Percentiles rank a stretch among this genome's conserved stretches.
Evolutionary conservation across 2,329 filamentous ascomycete species (phyloP).

Genomic region (Beauveria varroae): DNA sequence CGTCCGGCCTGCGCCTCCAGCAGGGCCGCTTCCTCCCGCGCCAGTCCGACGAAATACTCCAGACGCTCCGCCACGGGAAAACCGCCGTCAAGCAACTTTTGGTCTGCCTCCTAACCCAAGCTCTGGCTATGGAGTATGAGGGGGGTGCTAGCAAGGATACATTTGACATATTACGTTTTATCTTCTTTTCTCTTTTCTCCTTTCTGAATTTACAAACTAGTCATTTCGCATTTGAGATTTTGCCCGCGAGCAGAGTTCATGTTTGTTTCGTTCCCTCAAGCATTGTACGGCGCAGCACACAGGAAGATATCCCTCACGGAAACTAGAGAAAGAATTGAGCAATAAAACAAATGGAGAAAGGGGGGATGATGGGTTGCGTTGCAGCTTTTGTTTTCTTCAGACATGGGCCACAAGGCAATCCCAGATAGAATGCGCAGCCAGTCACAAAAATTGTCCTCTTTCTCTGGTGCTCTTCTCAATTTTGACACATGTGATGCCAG

Average conservation of each 20-base stretch:
- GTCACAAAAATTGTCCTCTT: neutral
- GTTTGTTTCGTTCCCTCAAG: slow-evolving; percentile 2
- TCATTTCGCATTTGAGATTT: slow-evolving; percentile 1
- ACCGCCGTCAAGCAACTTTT: slow-evolving; percentile 46
- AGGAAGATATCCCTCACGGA: slow-evolving; percentile 9
- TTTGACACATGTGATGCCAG: neutral
- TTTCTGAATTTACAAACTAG: neutral
- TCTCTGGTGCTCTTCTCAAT: neutral
- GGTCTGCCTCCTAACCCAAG: slow-evolving; percentile 37
- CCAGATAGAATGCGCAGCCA: slow-evolving; percentile 9
- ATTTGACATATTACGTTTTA: neutral
- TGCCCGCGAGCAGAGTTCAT: slow-evolving; percentile 5
- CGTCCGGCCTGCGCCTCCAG: slow-evolving; percentile 51
- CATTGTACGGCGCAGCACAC: slow-evolving; percentile 12
- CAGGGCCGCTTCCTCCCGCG: slow-evolving; percentile 52
- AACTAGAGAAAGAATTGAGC: neutral
- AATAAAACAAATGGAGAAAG: neutral
- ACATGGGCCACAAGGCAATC: slow-evolving; percentile 7
- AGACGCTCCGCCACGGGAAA: slow-evolving; percentile 46
- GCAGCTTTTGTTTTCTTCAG: slow-evolving; percentile 4
- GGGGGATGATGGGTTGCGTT: neutral
- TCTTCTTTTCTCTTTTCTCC: neutral
- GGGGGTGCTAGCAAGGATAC: neutral
- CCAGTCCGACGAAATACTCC: slow-evolving; percentile 49
- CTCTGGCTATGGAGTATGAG: slow-evolving; percentile 23